Evolutionary conservation across 2,329 filamentous ascomycete species (phyloP), one percentile per base, ranked within the genome.

Genomic region (Xylaria sp.): DNA sequence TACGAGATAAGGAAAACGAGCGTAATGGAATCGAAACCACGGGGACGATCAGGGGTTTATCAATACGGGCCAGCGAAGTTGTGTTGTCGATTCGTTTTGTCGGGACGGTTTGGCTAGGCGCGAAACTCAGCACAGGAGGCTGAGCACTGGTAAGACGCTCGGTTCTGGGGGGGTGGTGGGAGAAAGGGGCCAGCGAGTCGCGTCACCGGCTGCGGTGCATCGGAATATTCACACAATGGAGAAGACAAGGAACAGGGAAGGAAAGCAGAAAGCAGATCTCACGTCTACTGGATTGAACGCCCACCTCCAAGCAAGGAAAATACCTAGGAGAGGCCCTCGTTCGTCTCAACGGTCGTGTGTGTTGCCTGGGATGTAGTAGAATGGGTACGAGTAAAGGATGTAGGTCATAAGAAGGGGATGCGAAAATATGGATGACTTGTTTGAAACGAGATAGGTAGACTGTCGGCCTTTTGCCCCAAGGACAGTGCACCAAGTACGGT

Each of bases 341-440:
- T 74, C 22, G 59, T 58, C n/a, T n/a, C 45, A 76, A 41, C 53
- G 39, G 44, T 50, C 41, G 52, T 53, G 37, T 40, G 52, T 61
- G 56, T 57, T 44, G 52, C 52, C 44, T 56, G 52, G 39, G 50
- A 44, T 44, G 47, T 54, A 50, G 51, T 50, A 61, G 56, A 52
- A 55, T 59, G 52, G 52, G 50, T 52, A 49, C 26, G 39, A 37
- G 22, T 39, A 37, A 39, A 37, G 41, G 38, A 57, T 51, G 49
- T 54, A 39, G 37, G 21, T 39, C n/a, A 38, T 42, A 50, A 41
- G 45, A 26, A 52, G 52, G 48, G 41, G 58, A 58, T 58, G 52
- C 52, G 50, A 60, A 60, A 58, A 58, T n/a, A 49, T 54, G 52
- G n/a, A n/a, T 13, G 29, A 13, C 9, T 34, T 34, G 29, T 34